Evolutionary conservation across 176 grass and related monocot species (phyloP).

Genomic region (Bolboschoenus planiculmis): DNA sequence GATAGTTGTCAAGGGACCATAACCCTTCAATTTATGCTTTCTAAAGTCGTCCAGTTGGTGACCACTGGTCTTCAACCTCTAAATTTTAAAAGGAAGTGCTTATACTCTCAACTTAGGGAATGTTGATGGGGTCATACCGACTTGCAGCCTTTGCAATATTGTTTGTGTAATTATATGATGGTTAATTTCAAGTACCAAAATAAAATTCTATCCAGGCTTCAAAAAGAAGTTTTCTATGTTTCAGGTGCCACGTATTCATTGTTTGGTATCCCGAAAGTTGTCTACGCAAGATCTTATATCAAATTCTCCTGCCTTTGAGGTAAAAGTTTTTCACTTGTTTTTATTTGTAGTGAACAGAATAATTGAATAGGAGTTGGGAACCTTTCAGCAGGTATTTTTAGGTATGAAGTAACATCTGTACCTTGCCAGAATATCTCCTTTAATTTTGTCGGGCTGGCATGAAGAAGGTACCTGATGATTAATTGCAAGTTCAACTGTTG

Average conservation of each 20-base stretch:
- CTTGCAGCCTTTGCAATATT: background rate
- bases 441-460: background rate
- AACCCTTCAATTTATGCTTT: background rate
- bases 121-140: background rate
- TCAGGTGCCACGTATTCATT: constrained; percentile 91
- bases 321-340: constrained; percentile 17
- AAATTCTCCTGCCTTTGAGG: constrained; percentile 43
- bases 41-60: background rate
- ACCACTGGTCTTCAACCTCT: too few relatives aligned
- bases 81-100: background rate
- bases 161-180: background rate
- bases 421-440: background rate
- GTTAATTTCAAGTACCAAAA: background rate
- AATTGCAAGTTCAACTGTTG: background rate
- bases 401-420: too few relatives aligned
- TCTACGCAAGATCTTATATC: constrained; percentile 53
- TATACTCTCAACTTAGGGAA: background rate
- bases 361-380: background rate
- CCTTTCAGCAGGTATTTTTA: too few relatives aligned
- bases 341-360: background rate
- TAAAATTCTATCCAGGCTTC: constrained; percentile 25
- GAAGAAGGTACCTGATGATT: background rate
- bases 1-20: background rate
- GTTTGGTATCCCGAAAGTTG: constrained; percentile 76
- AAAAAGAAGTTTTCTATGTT: background rate